Percentiles rank a stretch among this genome's conserved stretches.
These are phyloP conservation scores for Coniochaeta hoffmannii DNA, from an alignment of 2,329 filamentous ascomycete species.

Conservation along the genomic window DNA sequence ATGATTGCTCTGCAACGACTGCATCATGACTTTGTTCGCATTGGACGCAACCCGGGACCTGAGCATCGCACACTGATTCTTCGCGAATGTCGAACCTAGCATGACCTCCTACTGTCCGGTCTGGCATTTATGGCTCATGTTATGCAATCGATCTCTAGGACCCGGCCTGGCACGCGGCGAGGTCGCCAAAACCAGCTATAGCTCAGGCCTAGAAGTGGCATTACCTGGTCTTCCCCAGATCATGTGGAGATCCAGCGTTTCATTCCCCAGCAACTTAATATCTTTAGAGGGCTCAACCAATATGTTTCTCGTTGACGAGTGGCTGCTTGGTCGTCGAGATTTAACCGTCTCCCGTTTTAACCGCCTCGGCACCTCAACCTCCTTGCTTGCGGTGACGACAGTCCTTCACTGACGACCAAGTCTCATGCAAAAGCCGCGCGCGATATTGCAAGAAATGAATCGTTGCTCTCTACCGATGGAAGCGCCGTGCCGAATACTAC, in stretches of 20 bases:
- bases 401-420: not conserved
- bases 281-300: not conserved
- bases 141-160: not conserved
- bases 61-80: not conserved
- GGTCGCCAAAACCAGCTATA: not conserved
- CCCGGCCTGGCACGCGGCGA: not conserved
- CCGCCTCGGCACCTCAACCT: constrained; percentile 1
- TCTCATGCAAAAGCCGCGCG: not conserved
- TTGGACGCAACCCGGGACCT: not conserved
- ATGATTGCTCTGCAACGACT: not conserved
- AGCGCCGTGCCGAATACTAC: not conserved
- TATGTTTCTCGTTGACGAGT: not conserved
- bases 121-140: no score
- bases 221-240: constrained; percentile 2
- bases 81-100: no score
- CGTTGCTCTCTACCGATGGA: not conserved
- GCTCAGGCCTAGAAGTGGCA: not conserved
- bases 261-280: not conserved
- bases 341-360: constrained; percentile 3
- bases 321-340: constrained; percentile 1
- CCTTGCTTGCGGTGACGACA: constrained; percentile 1
- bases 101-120: no score
- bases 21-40: not conserved
- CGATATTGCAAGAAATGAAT: not conserved
- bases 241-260: not conserved